phyloP scores from a whole-genome alignment of 2,329 filamentous ascomycete genomes.

The Gnomoniopsis sp. region DNA sequence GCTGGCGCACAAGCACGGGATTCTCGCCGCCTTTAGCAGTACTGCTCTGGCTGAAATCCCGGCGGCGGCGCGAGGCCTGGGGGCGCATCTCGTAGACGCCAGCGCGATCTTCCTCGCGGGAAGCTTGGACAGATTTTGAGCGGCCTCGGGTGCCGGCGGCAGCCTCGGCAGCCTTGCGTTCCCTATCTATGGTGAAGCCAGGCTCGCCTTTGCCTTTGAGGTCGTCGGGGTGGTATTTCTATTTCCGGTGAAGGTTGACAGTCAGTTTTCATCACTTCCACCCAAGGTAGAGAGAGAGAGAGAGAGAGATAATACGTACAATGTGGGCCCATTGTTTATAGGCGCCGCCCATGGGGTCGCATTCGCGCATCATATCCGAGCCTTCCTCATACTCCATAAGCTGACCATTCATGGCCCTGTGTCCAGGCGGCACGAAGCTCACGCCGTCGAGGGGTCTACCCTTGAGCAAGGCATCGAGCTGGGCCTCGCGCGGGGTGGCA shows the following conservation, averaged over 20 bases:
- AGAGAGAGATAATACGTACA: constrained; percentile 38
- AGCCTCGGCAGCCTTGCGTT: constrained; percentile 57
- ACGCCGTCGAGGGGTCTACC: constrained; percentile 81
- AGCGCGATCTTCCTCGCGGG: constrained; percentile 29
- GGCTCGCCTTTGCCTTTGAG: constrained; percentile 82
- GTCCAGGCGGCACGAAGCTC: constrained; percentile 71
- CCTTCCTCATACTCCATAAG: constrained; percentile 80
- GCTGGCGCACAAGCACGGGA: constrained; percentile 32
- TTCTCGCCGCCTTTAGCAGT: constrained; percentile 23
- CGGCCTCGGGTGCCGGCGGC: constrained; percentile 21
- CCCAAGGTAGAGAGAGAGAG: neutral
- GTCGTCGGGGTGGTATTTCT: constrained; percentile 72
- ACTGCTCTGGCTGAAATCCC: constrained; percentile 10
- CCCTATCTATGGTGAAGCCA: constrained; percentile 66
- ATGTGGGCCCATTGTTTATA: constrained; percentile 74
- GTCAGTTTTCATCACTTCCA: neutral
- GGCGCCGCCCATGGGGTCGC: constrained; percentile 63
- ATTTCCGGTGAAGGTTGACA: neutral
- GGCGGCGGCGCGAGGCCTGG: constrained; percentile 20
- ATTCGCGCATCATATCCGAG: constrained; percentile 78
- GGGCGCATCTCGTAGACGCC: constrained; percentile 49
- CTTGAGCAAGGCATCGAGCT: constrained; percentile 67
- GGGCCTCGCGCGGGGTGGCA: constrained; percentile 76
- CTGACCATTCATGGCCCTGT: constrained; percentile 63
- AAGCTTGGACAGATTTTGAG: constrained; percentile 19